Percentiles rank a stretch among this genome's conserved stretches.
Evolutionary conservation across 768 basidiomycete species (phyloP).

Genomic region (Gymnopilus junonius): DNA sequence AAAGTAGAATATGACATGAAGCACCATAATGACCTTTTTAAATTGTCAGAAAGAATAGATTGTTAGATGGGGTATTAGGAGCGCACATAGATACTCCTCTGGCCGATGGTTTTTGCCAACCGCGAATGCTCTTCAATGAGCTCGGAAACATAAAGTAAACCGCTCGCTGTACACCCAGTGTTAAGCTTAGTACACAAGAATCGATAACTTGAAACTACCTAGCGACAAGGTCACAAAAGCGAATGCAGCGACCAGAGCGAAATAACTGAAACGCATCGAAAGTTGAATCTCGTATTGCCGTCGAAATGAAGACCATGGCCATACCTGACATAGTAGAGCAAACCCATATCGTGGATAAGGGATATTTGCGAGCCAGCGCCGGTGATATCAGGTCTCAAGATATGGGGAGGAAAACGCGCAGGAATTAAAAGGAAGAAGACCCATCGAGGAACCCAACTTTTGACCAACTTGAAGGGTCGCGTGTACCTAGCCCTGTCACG

Average conservation of each 20-base stretch:
- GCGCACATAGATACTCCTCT: conserved; percentile 87
- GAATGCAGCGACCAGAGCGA: conserved; percentile 76
- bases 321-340: conserved; percentile 69
- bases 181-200: neutral
- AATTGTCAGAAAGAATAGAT: neutral
- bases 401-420: neutral
- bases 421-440: neutral
- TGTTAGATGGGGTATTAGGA: neutral
- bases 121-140: conserved; percentile 93
- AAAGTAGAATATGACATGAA: conserved; percentile 80
- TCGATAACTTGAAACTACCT: conserved; percentile 51
- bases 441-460: neutral
- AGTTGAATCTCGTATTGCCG: neutral
- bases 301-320: neutral
- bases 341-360: conserved; percentile 39
- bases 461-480: conserved; percentile 1
- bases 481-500: conserved; percentile 2
- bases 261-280: conserved; percentile 56
- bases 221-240: conserved; percentile 91
- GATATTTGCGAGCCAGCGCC: conserved; percentile 10
- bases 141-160: conserved; percentile 91
- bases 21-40: conserved; percentile 69
- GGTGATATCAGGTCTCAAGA: conserved; percentile 1
- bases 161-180: conserved; percentile 68
- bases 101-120: conserved; percentile 80